Conservation (phyloP, 1,139 yeast species). For the Hemisphaericaspora xylofermentans region DNA sequence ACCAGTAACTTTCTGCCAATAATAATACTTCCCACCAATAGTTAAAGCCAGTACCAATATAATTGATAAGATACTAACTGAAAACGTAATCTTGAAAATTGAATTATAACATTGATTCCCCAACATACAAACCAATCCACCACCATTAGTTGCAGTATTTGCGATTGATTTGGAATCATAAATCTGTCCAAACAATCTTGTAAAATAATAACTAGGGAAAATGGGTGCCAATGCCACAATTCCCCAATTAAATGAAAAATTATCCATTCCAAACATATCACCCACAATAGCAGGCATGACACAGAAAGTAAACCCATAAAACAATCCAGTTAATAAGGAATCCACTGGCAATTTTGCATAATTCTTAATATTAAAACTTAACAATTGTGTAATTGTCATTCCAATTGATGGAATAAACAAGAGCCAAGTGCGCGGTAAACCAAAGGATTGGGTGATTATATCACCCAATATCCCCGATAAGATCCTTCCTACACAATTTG, state of each 20-base stretch:
- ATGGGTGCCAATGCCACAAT: conserved; percentile 54
- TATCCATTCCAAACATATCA: conserved; percentile 55
- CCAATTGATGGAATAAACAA: conserved; percentile 48
- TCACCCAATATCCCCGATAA: conserved; percentile 55
- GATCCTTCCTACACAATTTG: conserved; percentile 55
- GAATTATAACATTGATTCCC: conserved; percentile 46
- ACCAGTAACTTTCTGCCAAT: not conserved
- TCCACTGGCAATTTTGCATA: conserved; percentile 34
- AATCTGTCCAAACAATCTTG: conserved; percentile 50
- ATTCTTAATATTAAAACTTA: conserved; percentile 32
- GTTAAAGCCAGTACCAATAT: conserved; percentile 27
- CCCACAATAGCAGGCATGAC: conserved; percentile 59
- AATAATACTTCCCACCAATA: conserved; percentile 16
- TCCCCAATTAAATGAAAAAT: conserved; percentile 61
- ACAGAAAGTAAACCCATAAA: conserved; percentile 59
- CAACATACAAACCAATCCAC: conserved; percentile 28
- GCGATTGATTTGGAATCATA: conserved; percentile 44
- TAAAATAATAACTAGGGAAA: conserved; percentile 49
- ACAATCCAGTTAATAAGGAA: conserved; percentile 50
- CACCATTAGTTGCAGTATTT: conserved; percentile 15
- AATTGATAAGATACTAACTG: conserved; percentile 26
- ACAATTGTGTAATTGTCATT: conserved; percentile 39
- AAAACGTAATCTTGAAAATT: conserved; percentile 38
- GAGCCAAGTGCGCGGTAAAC: conserved; percentile 45
- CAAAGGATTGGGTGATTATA: conserved; percentile 41